Conservation (phyloP, 257 asterid genomes). For the Solanum megistacrolobum region DNA sequence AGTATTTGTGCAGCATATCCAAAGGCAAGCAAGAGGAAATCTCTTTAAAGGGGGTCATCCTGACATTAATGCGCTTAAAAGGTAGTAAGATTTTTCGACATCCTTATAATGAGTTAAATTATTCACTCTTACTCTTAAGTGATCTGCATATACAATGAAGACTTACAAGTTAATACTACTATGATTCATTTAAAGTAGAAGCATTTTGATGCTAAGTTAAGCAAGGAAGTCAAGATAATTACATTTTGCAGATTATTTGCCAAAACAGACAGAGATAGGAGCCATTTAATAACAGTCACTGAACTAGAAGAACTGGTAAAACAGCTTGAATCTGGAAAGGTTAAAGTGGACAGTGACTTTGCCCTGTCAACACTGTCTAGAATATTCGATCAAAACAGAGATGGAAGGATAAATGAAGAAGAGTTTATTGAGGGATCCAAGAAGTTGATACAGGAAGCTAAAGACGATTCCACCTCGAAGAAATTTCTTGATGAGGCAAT, state of each 20-base stretch:
- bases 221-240: neutral
- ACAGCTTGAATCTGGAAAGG: constrained; percentile 19
- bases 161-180: neutral
- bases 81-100: constrained; percentile 3
- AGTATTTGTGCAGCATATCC: constrained; percentile 27
- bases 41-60: constrained; percentile 30
- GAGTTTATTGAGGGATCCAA: constrained; percentile 38
- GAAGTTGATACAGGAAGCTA: constrained; percentile 32
- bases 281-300: constrained; percentile 8
- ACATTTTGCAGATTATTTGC: constrained; percentile 28
- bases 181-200: neutral
- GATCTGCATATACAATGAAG: neutral
- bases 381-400: constrained; percentile 20
- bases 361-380: constrained; percentile 29
- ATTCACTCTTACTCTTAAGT: neutral
- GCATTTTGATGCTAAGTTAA: neutral
- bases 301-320: constrained; percentile 32
- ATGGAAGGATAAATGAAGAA: constrained; percentile 12
- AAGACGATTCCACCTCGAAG: neutral
- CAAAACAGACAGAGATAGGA: constrained; percentile 23
- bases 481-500: constrained; percentile 31
- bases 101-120: neutral
- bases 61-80: constrained; percentile 17
- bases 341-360: constrained; percentile 13
- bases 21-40: constrained; percentile 25